Percentiles rank a stretch among this genome's conserved stretches.
Evolutionary conservation across 78 protist genomes (phyloP).

Genomic region (Blattamonas nauphoetae): DNA sequence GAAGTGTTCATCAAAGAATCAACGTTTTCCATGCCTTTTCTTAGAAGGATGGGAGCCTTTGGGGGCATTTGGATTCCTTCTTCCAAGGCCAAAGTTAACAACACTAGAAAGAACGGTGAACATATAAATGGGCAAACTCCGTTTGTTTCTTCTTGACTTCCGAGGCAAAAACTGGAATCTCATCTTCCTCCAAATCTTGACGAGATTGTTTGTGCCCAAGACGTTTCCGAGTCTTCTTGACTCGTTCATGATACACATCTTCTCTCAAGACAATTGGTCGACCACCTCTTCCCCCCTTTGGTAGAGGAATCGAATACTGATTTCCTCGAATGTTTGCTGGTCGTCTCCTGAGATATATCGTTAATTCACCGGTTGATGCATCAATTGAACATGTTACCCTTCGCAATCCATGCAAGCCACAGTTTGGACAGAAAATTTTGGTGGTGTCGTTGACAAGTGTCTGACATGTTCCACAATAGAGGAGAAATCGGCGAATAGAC

Average conservation of each 20-base stretch:
- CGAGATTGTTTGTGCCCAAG: not conserved
- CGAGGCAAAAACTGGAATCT: not conserved
- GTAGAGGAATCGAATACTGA: not conserved
- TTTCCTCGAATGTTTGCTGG: not conserved
- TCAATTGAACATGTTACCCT: not conserved
- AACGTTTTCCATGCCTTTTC: not conserved
- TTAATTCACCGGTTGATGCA: not conserved
- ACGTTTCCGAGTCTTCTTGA: not conserved
- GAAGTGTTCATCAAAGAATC: too few relatives aligned
- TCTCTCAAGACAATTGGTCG: not conserved
- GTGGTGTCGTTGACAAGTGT: slow-evolving; percentile 3
- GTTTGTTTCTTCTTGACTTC: not conserved
- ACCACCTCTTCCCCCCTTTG: not conserved
- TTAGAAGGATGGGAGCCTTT: not conserved
- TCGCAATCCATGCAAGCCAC: not conserved
- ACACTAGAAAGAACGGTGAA: not conserved
- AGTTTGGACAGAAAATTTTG: not conserved
- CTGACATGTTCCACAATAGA: not conserved
- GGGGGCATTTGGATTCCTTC: not conserved
- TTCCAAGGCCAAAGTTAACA: not conserved
- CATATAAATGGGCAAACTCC: not conserved
- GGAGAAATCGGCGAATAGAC: not conserved
- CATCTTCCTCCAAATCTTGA: not conserved
- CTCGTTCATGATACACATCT: not conserved
- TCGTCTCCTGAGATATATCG: too few relatives aligned